Percentiles rank a stretch among this genome's conserved stretches.
phyloP scores from a whole-genome alignment of 805 yeast genomes.

The Lachancea kluyveri region DNA sequence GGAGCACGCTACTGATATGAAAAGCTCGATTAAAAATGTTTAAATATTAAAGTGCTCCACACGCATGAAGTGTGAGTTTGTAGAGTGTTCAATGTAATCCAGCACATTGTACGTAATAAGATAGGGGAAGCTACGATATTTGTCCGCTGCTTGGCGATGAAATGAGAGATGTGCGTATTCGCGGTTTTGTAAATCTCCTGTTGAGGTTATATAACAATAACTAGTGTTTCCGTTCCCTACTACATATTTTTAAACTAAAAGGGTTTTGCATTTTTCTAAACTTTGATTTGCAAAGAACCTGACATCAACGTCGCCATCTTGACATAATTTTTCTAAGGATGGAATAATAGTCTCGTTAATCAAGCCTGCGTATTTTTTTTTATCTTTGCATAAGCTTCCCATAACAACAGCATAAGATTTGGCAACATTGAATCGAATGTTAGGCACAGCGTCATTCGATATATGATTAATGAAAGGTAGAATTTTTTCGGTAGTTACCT shows the following conservation, averaged over 20 bases:
- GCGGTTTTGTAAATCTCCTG: too few species aligned
- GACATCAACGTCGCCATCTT: conserved; percentile 84
- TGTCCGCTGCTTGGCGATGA: too few species aligned
- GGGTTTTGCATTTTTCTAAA: conserved; percentile 32
- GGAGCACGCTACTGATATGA: too few species aligned
- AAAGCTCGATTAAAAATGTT: too few species aligned
- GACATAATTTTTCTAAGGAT: conserved; percentile 53
- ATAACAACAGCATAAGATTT: conserved; percentile 65
- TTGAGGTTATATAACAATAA: too few species aligned
- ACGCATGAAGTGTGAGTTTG: too few species aligned
- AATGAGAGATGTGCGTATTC: too few species aligned
- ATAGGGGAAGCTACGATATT: too few species aligned
- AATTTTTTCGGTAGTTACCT: conserved; percentile 54
- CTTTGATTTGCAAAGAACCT: conserved; percentile 76
- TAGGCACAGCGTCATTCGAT: conserved; percentile 80
- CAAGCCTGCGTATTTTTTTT: conserved; percentile 27
- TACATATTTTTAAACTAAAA: conserved; percentile 9
- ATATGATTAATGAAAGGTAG: conserved; percentile 75
- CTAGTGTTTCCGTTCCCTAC: too few species aligned
- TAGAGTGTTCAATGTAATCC: too few species aligned
- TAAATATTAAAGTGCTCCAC: too few species aligned
- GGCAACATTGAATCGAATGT: conserved; percentile 92
- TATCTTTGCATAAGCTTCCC: conserved; percentile 40
- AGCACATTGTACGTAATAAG: too few species aligned
- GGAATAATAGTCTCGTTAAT: conserved; percentile 53